Conservation (phyloP, 306 rosid genomes). For the Notholithocarpus densiflorus region DNA sequence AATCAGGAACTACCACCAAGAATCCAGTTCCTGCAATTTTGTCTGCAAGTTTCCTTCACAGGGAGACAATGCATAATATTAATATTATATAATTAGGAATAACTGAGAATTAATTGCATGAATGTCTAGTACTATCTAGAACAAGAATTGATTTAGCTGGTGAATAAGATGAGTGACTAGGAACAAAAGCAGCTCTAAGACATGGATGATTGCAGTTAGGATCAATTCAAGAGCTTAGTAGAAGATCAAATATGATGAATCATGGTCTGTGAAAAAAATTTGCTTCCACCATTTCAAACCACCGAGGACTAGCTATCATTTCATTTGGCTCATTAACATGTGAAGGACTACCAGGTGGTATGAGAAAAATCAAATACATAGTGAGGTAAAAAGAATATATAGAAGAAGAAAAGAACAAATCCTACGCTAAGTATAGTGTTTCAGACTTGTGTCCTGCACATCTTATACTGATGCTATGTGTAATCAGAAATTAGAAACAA, state of each 20-base stretch:
- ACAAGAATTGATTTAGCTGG: too few relatives aligned
- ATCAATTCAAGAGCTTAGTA: background rate
- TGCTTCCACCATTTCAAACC: too few relatives aligned
- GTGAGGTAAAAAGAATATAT: background rate
- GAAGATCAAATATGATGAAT: background rate
- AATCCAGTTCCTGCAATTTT: slow-evolving; percentile 50
- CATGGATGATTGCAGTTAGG: too few relatives aligned
- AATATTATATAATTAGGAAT: too few relatives aligned
- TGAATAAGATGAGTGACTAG: too few relatives aligned
- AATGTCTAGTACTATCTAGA: too few relatives aligned
- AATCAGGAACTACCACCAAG: slow-evolving; percentile 64
- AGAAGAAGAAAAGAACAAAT: background rate
- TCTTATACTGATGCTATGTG: background rate
- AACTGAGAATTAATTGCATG: too few relatives aligned
- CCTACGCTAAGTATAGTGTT: background rate
- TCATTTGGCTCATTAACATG: background rate
- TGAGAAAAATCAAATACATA: background rate
- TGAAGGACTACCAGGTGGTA: background rate
- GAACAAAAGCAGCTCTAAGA: too few relatives aligned
- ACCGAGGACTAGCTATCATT: background rate
- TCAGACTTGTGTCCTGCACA: background rate
- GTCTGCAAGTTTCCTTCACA: slow-evolving; percentile 28
- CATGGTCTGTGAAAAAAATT: background rate
- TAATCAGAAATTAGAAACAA: too few relatives aligned
- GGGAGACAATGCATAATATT: too few relatives aligned